Evolutionary conservation across 768 basidiomycete genomes (phyloP), one percentile per base, ranked within the genome.

Genomic region (Hypholoma sublateritium): DNA sequence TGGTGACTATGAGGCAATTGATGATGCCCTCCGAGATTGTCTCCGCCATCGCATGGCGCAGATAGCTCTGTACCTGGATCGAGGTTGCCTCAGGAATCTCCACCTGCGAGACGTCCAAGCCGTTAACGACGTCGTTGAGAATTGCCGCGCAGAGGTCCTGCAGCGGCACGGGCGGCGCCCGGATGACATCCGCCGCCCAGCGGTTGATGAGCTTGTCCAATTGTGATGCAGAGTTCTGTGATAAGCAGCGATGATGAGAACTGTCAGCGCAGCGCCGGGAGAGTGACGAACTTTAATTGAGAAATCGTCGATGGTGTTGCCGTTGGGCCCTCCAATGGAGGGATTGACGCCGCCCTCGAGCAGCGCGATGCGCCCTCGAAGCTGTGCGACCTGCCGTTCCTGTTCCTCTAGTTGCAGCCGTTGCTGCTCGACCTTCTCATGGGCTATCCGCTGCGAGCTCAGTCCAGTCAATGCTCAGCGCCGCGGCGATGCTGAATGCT

Each of bases 351-450:
- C 77, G 12, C 91, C 93, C 70, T 95, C 91, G 47, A 93, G 78
- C 6, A 86, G 69, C 7, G 84, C 78, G 62, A 95, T 91, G 36
- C 90, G 84, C 1, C 79, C 79, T 43, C 88, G 78, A 24, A 93
- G 79, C 39, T 78, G 74, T 1, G 90, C 93, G 44, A 93, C 87
- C 68, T 93, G 90, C 60, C 84, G 78, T 61, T 94, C 92, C 68
- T 93, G 91, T 67, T 91, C 88, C 65, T 91, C 87, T 19, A 93
- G 80, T 65, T 93, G 90, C 12, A 65, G 66, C 11, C 91, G 77
- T 67, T 93, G 91, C 62, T 88, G 83, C 69, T 93, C 91, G 62
- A 93, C 91, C 70, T 89, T 92, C 70, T 93, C 87, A 76, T 93
- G 91, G 25, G 91, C 91, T 68, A 93, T 89, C 53, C 89, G 83